Evolutionary conservation across 108 stramenopile genomes (phyloP), one percentile per base, ranked within the genome.

Genomic region (Nannochloropsis gaditana): DNA sequence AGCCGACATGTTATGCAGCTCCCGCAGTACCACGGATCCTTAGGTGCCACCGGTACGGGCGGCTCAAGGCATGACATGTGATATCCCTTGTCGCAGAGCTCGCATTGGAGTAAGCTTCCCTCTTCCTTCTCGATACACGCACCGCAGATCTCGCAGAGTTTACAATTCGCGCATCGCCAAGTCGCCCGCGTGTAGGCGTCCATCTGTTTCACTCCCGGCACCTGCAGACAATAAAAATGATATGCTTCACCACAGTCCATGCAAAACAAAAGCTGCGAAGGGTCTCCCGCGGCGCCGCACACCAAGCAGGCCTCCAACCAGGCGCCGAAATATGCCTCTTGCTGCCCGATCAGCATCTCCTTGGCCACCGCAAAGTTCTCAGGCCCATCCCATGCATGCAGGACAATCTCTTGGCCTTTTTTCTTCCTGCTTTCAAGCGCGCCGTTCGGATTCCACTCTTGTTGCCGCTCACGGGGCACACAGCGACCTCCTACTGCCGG

Each of bases 131-230:
- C 91, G 21, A 43, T 31, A 1, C 91, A 90, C 44, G 90, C 89
- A 43, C 93, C 93, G 43, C 93, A 93, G 43, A 94, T 91, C 89
- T 96, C 94, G 83, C 95, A 96, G 79, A 84, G 44, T 84, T 95
- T 96, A 89, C 96, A 96, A 90, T 95, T 95, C 31, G 93, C 92
- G 89, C 96, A 96, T n/a, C 91, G 88, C 96, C 96, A 96, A 10
- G 91, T 90, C 50, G 92, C 92, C 42, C 92, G 92, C 10, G 94
- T 89, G 44, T 88, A 85, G 15, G 31, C 47, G 81, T 92, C 90
- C 93, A 94, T 94, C 83, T 91, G 90, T n/a, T 73, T n/a, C 80
- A 90, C 90, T 44, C 94, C 90, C 9, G 94, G 95, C 9, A 93
- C 93, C 43, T 90, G 90, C 79, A 90, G 92, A 92, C 96, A 96